These are phyloP conservation scores for Fusarium sp. DNA, from an alignment of 2,329 filamentous ascomycete genomes.

Conservation along the genomic window DNA sequence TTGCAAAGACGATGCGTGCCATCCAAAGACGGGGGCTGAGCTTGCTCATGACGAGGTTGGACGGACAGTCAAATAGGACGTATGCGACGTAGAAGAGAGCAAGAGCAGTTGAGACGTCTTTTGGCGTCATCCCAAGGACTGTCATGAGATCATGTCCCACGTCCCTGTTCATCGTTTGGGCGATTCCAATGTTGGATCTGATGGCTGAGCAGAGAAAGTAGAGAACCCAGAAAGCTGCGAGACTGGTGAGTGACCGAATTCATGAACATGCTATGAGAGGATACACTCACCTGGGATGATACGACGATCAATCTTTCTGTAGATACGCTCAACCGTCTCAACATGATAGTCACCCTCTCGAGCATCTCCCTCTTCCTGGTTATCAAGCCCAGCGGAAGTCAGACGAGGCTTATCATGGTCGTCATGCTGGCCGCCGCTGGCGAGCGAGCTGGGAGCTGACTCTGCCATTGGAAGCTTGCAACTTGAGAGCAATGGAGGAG, in stretches of 20 bases:
- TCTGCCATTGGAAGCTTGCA: constrained; percentile 55
- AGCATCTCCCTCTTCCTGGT: constrained; percentile 46
- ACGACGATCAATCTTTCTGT: constrained; percentile 65
- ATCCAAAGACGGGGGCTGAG: constrained; percentile 90
- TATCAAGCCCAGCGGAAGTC: constrained; percentile 36
- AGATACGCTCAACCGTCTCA: constrained; percentile 64
- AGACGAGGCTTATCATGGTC: constrained; percentile 35
- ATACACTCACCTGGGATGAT: constrained; percentile 63
- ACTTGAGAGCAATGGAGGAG: constrained; percentile 62
- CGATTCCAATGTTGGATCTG: constrained; percentile 88
- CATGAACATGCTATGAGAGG: neutral
- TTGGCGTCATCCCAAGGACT: constrained; percentile 72
- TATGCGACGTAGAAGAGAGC: constrained; percentile 94
- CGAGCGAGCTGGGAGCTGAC: constrained; percentile 43
- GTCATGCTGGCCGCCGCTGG: constrained; percentile 48
- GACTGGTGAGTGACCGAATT: constrained; percentile 7
- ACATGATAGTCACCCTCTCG: constrained; percentile 56
- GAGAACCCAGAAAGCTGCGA: constrained; percentile 82
- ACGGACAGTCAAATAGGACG: constrained; percentile 87
- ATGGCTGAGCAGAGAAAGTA: constrained; percentile 95
- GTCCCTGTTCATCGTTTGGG: constrained; percentile 89
- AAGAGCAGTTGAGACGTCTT: constrained; percentile 83
- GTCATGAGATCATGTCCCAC: constrained; percentile 78
- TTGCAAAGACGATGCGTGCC: constrained; percentile 87
- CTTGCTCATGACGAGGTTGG: constrained; percentile 87